Evolutionary conservation across 495 filamentous ascomycete species (phyloP).

Genomic region (Rhypophila decipiens): DNA sequence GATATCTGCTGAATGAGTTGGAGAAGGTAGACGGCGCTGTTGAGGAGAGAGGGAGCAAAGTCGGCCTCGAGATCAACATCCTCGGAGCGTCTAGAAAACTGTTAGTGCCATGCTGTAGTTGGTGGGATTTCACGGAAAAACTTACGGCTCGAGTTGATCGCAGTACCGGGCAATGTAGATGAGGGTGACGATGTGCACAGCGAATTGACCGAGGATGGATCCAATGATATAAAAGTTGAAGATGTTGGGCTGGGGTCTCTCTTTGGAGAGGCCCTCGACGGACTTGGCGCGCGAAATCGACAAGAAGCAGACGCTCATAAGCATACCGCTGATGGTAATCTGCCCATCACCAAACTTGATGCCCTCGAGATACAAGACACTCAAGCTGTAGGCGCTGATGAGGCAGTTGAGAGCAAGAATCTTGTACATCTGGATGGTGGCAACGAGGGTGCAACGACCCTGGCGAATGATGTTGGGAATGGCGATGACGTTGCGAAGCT

Average conservation of each 20-base stretch:
- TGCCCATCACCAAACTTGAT: slow-evolving; percentile 99
- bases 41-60: slow-evolving; percentile 89
- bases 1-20: slow-evolving; percentile 99
- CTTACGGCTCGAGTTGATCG: slow-evolving; percentile 73
- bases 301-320: slow-evolving; percentile 99
- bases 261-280: slow-evolving; percentile 92
- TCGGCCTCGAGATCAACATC: slow-evolving; percentile 90
- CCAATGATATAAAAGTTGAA: slow-evolving; percentile 99
- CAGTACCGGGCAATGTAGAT: slow-evolving; percentile 93
- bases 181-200: slow-evolving; percentile 87
- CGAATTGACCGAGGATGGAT: slow-evolving; percentile 95
- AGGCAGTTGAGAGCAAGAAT: slow-evolving; percentile 97
- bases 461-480: slow-evolving; percentile 98
- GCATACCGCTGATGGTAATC: slow-evolving; percentile 97
- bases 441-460: slow-evolving; percentile 92
- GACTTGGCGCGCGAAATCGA: slow-evolving; percentile 92
- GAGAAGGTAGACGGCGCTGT: slow-evolving; percentile 94
- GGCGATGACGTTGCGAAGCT: slow-evolving; percentile 92
- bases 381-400: slow-evolving; percentile 96
- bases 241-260: slow-evolving; percentile 96
- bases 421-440: slow-evolving; percentile 99
- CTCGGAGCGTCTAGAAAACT: slow-evolving; percentile 50
- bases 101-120: no score
- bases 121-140: slow-evolving; percentile 19
- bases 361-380: slow-evolving; percentile 92